Conservation (phyloP, 1,139 yeast genomes). For the Meyerozyma smithsonii region DNA sequence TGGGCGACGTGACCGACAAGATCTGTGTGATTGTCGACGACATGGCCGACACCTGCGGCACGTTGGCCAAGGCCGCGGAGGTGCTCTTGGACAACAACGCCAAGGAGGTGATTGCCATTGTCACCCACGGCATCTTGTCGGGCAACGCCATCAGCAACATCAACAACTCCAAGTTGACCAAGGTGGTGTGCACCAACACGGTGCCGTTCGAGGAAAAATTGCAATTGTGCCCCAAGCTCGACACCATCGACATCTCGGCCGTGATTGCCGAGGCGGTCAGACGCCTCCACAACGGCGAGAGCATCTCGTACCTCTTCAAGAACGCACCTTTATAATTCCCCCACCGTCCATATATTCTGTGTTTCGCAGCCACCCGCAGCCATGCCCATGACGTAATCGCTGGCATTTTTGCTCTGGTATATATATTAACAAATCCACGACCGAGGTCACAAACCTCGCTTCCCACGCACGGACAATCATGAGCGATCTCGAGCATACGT, state of each 20-base stretch:
- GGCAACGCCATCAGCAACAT: constrained; percentile 84
- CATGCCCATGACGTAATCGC: not conserved
- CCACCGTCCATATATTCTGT: no score
- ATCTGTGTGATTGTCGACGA: constrained; percentile 91
- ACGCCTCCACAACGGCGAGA: constrained; percentile 95
- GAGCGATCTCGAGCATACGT: constrained; percentile 33
- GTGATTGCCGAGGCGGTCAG: constrained; percentile 95
- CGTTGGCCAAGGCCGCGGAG: constrained; percentile 93
- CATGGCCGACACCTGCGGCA: constrained; percentile 99
- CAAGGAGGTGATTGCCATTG: constrained; percentile 82
- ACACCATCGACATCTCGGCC: constrained; percentile 79
- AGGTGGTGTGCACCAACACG: constrained; percentile 89
- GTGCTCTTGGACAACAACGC: constrained; percentile 80
- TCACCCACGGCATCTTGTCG: constrained; percentile 90
- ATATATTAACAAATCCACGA: not conserved
- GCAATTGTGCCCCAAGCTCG: constrained; percentile 66
- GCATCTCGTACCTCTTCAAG: constrained; percentile 84
- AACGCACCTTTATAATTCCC: constrained; percentile 41
- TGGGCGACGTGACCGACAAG: constrained; percentile 89
- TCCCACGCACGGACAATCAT: constrained; percentile 1
- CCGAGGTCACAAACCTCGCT: not conserved
- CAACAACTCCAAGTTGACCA: constrained; percentile 70
- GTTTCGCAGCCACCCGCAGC: constrained; percentile 1
- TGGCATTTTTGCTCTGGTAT: not conserved
- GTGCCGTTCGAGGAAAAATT: constrained; percentile 85